Evolutionary conservation across 1,139 yeast species (phyloP), one percentile per base, ranked within the genome.

Genomic region (Pneumocystis carinii): DNA sequence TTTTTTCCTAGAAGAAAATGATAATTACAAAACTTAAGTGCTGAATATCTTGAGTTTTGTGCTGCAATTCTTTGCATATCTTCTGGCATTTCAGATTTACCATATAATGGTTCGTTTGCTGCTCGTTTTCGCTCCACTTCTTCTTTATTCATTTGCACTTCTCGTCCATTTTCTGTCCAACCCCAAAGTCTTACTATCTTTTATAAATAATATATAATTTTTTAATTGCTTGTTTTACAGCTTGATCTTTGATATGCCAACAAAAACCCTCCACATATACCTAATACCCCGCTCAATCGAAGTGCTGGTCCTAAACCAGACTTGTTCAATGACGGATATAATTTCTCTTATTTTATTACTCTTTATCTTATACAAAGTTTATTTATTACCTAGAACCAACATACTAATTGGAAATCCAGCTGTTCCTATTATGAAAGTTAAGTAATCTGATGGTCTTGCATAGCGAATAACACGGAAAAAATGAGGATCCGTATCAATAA

Each of bases 401-500:
- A 63, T 62, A 15, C 56, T 35, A 2, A 60, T 62, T 5, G 80
- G 77, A 68, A 86, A 76, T 27, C 84, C 79, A 59, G 81, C 75
- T 48, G 95, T 95, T 48, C 83, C 88, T 15, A 81, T 83, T 17
- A 82, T 81, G 4, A 88, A 78, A 63, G 78, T 75, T n/a, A 80
- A 79, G 71, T 81, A 82, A 75, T 88, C 96, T 12, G 85, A 78
- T 27, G 81, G 74, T 72, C 96, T 80, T 74, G 87, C 83, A 76
- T 85, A 88, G 60, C 83, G 77, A 35, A 88, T 83, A 41, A 88
- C 95, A 68, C 88, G 79, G 64, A 74, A 71, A 75, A 87, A 86
- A 68, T 84, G 83, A 58, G 96, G 96, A 73, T 88, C 96, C 64
- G 82, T 80, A 72, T 88, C 96, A 71, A 88, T 88, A 66, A 77